These are phyloP conservation scores for Leptographium galeiforme DNA, from an alignment of 2,329 filamentous ascomycete genomes.

Conservation along the genomic window DNA sequence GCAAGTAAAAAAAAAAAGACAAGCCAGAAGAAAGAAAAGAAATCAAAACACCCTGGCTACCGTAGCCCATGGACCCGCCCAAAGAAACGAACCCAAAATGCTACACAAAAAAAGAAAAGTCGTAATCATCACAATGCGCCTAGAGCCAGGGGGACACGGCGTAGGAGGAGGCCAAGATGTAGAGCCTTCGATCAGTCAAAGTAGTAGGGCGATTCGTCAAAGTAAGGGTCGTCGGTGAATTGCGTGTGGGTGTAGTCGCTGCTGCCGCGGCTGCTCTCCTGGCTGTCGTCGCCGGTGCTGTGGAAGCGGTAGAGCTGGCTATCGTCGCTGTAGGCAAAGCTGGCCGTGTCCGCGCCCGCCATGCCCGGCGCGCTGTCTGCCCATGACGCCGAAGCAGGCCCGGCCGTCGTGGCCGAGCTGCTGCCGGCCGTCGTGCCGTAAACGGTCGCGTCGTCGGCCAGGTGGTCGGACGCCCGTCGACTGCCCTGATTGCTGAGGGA, in stretches of 20 bases:
- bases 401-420: not conserved
- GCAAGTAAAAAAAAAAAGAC: too few relatives aligned
- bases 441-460: constrained; percentile 18
- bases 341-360: not conserved
- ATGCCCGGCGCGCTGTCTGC: not conserved
- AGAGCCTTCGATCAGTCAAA: not conserved
- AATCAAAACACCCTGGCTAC: too few relatives aligned
- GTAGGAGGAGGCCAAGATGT: too few relatives aligned
- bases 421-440: not conserved
- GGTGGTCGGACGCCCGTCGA: constrained; percentile 20
- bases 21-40: too few relatives aligned
- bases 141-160: too few relatives aligned
- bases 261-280: constrained; percentile 8
- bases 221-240: constrained; percentile 2
- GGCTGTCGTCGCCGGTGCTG: constrained; percentile 1
- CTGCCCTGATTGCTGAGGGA: constrained; percentile 30
- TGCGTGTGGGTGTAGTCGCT: constrained; percentile 5
- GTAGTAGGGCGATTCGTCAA: constrained; percentile 7
- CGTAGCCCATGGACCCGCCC: too few relatives aligned
- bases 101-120: too few relatives aligned
- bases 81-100: too few relatives aligned
- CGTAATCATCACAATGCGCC: too few relatives aligned
- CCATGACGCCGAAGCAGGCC: not conserved
- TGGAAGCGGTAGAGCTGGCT: not conserved
- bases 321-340: not conserved